Percentiles rank a stretch among this genome's conserved stretches.
phyloP scores from a whole-genome alignment of 805 yeast species.

The Candida pseudofarinosa region DNA sequence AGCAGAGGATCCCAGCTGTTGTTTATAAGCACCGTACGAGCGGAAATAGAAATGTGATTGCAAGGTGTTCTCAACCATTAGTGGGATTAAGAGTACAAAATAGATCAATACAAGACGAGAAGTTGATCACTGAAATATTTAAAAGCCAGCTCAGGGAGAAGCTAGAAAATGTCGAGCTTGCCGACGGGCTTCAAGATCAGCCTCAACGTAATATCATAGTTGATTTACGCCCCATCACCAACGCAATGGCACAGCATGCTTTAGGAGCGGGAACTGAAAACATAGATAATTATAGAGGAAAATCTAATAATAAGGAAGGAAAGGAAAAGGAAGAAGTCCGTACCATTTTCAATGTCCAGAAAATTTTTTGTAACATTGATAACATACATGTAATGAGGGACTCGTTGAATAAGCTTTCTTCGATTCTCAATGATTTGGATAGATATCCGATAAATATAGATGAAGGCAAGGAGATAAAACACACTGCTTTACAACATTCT shows the following conservation, averaged over 20 bases:
- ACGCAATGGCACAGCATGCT: slow-evolving; percentile 95
- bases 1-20: slow-evolving; percentile 76
- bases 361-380: slow-evolving; percentile 84
- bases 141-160: slow-evolving; percentile 45
- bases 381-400: slow-evolving; percentile 95
- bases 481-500: slow-evolving; percentile 40
- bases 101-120: slow-evolving; percentile 89
- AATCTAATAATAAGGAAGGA: slow-evolving; percentile 7
- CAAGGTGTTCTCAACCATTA: slow-evolving; percentile 89
- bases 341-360: slow-evolving; percentile 38
- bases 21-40: slow-evolving; percentile 61
- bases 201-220: slow-evolving; percentile 62
- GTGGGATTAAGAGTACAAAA: slow-evolving; percentile 80
- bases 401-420: slow-evolving; percentile 59
- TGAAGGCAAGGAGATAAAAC: slow-evolving; percentile 10
- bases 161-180: slow-evolving; percentile 10
- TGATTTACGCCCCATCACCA: slow-evolving; percentile 89
- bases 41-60: slow-evolving; percentile 69
- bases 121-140: slow-evolving; percentile 70
- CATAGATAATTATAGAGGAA: slow-evolving; percentile 73
- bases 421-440: slow-evolving; percentile 66
- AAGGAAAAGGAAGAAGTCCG: not conserved
- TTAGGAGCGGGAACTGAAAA: slow-evolving; percentile 97
- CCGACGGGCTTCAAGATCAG: slow-evolving; percentile 24
- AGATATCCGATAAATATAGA: slow-evolving; percentile 35